Conservation (phyloP, 176 grass and related monocot genomes). For the Phoenix roebelenii region DNA sequence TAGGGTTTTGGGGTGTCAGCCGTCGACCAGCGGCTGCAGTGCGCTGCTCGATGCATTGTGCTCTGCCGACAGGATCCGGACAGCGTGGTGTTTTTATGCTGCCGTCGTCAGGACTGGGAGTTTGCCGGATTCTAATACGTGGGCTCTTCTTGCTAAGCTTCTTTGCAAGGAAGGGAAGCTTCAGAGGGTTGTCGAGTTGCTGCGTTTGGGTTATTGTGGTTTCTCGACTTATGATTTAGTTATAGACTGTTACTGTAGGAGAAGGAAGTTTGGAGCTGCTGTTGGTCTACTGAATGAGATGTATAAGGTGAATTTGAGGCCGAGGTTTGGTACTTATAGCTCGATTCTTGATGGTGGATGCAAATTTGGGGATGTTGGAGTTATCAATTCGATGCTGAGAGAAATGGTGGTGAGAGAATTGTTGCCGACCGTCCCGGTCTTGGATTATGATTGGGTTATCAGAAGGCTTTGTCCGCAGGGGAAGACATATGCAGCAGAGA, state of each 20-base stretch:
- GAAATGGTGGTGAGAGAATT: constrained; percentile 3
- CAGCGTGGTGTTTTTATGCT: constrained; percentile 15
- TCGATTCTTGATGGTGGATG: constrained; percentile 15
- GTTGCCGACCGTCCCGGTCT: not conserved
- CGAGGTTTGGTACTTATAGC: constrained; percentile 9
- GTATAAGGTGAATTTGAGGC: constrained; percentile 5
- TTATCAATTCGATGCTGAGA: constrained; percentile 2
- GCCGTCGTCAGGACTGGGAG: not conserved
- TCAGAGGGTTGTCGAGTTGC: not conserved
- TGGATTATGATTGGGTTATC: constrained; percentile 15
- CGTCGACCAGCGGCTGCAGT: constrained; percentile 11
- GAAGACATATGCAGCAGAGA: constrained; percentile 19
- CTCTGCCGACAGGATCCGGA: not conserved
- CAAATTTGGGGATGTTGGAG: constrained; percentile 3
- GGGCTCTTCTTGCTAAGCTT: constrained; percentile 14
- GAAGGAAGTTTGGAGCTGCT: constrained; percentile 7
- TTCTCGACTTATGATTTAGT: constrained; percentile 10
- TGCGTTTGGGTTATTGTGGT: not conserved
- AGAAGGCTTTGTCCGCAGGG: constrained; percentile 7
- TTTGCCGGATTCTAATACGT: constrained; percentile 12
- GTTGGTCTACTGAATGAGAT: constrained; percentile 14
- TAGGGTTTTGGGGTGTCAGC: constrained; percentile 7
- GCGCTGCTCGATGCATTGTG: constrained; percentile 18
- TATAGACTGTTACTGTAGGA: constrained; percentile 18
- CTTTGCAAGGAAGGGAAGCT: constrained; percentile 19